Percentiles rank a stretch among this genome's conserved stretches.
phyloP scores from a whole-genome alignment of 2,329 filamentous ascomycete genomes.

The Aspergillus aculeatus region DNA sequence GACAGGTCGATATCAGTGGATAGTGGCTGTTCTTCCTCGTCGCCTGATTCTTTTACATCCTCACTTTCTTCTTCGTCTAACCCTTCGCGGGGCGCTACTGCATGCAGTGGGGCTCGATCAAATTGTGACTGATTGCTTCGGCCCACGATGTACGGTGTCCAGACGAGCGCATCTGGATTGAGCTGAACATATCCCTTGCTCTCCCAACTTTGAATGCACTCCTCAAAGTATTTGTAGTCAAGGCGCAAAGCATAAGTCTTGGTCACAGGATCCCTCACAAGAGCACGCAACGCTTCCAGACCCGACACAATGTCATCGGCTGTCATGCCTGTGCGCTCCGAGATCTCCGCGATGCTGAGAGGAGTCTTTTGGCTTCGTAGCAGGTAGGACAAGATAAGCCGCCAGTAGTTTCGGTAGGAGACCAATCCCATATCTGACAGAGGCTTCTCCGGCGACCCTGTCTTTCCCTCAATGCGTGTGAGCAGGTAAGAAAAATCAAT shows the following conservation, averaged over 20 bases:
- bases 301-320: slow-evolving; percentile 94
- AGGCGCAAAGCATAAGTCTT: slow-evolving; percentile 86
- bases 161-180: slow-evolving; percentile 75
- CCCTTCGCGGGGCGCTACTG: slow-evolving; percentile 82
- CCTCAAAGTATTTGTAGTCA: slow-evolving; percentile 78
- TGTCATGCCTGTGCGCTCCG: slow-evolving; percentile 90
- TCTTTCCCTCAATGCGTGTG: slow-evolving; percentile 88
- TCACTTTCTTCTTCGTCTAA: slow-evolving; percentile 35
- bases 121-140: slow-evolving; percentile 78
- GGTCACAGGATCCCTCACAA: slow-evolving; percentile 86
- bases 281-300: slow-evolving; percentile 81
- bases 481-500: slow-evolving; percentile 98
- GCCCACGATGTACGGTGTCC: slow-evolving; percentile 98
- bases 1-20: slow-evolving; percentile 5
- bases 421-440: slow-evolving; percentile 97
- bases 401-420: slow-evolving; percentile 97
- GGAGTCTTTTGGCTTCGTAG: slow-evolving; percentile 64
- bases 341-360: slow-evolving; percentile 57
- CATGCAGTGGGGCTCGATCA: slow-evolving; percentile 78
- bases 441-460: slow-evolving; percentile 94
- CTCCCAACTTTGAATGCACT: slow-evolving; percentile 88
- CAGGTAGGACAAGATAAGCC: slow-evolving; percentile 81
- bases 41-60: slow-evolving; percentile 22
- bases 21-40: slow-evolving; percentile 18
- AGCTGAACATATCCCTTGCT: slow-evolving; percentile 83